Base-by-base conservation (phyloP, 73 alveolate genomes). In the Blepharisma japonicum region DNA sequence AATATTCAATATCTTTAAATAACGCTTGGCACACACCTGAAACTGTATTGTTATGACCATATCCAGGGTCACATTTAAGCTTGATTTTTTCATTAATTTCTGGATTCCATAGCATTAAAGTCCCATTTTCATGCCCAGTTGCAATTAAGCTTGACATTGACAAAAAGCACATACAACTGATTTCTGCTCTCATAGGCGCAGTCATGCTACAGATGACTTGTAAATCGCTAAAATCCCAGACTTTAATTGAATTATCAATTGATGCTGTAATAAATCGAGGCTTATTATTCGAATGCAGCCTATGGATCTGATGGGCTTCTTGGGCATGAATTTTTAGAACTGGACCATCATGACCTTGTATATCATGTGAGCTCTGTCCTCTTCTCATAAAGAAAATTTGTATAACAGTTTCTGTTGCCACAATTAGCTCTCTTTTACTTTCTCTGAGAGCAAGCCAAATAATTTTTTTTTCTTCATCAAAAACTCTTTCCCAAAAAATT, bases 181-280 rank as follows among this genome's bases (percentile, higher is more conserved):
- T 79, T 77, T 93, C 98, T 55, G 92, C 68, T 14, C 85, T 67
- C 70, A 84, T 96, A 2, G 97, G 94, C 48, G 85, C 79, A 55
- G 87, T 96, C 84, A 93, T 78, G 7, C 79, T 82, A 18, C 84
- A 70, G 2, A 82, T 82, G 39, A 87, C 70, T 21, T 85, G 54
- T 94, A 93, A 90, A 25, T 93, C 97, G 68, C 91, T 90, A n/a
- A 95, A 90, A 79, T 93, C 98, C 98, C 98, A 93, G 55, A 90
- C 86, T 77, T 95, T 84, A 45, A 93, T 90, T 6, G 98, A 90
- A 61, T 93, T 93, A 66, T 93, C 98, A 7, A 93, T 82, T 11
- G 94, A 81, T 68, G 95, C 90, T 21, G 93, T 68, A 2, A 90
- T 79, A 38, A 90, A 39, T 18, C 83, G 56, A 6, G 56, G 74